Evolutionary conservation across 2,329 filamentous ascomycete genomes (phyloP).

Genomic region (Aureobasidium namibiae): DNA sequence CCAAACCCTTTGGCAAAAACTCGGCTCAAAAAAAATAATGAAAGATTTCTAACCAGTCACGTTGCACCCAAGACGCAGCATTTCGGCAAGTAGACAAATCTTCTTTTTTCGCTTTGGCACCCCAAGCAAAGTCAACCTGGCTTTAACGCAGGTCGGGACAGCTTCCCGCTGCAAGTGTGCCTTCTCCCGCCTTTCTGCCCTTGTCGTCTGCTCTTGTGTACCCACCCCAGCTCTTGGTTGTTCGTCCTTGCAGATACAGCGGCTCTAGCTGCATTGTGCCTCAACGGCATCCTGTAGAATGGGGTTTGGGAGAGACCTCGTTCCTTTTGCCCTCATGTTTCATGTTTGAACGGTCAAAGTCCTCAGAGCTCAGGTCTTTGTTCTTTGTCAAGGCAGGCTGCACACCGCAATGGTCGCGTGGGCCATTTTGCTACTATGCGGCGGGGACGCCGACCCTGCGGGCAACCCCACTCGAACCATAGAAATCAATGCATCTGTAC

Average conservation of each 20-base stretch:
- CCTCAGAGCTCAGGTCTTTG: neutral
- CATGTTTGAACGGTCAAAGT: neutral
- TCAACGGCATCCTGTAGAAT: neutral
- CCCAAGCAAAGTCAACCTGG: neutral
- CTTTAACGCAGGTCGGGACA: neutral
- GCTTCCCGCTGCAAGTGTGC: constrained; percentile 5
- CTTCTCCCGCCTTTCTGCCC: constrained; percentile 12
- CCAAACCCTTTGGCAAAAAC: constrained; percentile 4
- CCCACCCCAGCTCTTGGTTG: neutral
- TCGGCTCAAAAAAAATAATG: neutral
- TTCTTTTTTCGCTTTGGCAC: neutral
- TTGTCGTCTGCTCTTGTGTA: constrained; percentile 2
- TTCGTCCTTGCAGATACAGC: constrained; percentile 11
- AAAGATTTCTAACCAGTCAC: constrained; percentile 8
- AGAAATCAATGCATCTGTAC: neutral
- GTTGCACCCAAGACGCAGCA: neutral
- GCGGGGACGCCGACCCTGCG: neutral
- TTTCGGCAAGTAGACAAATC: neutral
- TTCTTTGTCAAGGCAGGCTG: neutral
- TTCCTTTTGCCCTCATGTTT: neutral
- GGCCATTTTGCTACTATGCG: neutral
- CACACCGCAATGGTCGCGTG: neutral
- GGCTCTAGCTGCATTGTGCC: constrained; percentile 5
- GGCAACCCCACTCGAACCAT: neutral
- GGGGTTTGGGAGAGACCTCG: neutral